Evolutionary conservation across 1,284 basidiomycete species (phyloP), one percentile per base, ranked within the genome.

Genomic region (Microbotryomycetes sp.): DNA sequence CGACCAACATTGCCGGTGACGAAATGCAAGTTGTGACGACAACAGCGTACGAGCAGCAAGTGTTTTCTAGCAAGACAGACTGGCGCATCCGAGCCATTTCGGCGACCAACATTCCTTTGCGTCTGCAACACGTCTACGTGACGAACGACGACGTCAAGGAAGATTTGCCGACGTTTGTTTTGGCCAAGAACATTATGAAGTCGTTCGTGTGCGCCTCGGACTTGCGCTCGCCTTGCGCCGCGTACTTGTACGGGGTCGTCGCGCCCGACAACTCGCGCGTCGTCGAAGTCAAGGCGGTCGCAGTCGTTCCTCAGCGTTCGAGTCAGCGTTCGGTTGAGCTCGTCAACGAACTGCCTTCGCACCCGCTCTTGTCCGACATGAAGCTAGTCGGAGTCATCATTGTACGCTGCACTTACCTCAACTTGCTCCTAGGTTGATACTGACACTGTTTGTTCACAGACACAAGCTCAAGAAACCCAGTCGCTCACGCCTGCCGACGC

Each of bases 111-210:
- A 82, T 99, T 64, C 86, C 94, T 18, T 85, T 99, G 55, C 90
- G 96, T 73, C 82, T 97, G 62, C 94, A 97, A 76, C 92, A 98
- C 75, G 93, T 97, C 75, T 97, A 97, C 75, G 96, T 99, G 45
- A 96, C 92, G 51, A 98, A 97, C 74, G 94, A 98, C 73, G 93
- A 98, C 73, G 92, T 98, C 73, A 93, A 93, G 76, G 96, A 99
- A 73, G 96, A 98, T 73, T 89, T 91, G 2, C 86, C 88, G 16
- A 98, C 96, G 21, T 98, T 91, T 73, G 91, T 99, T 55, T 81
- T 98, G 64, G 93, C 96, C 21, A 98, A 98, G 83, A 99, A 99
- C 77, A 83, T 98, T 59, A 81, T 99, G 51, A 88, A 90, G 60
- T 89, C 92, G 11, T 97, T 99, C 78, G 89, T 98, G 72, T 85